phyloP scores from a whole-genome alignment of 768 basidiomycete species.

The Leucocoprinus leucothites region DNA sequence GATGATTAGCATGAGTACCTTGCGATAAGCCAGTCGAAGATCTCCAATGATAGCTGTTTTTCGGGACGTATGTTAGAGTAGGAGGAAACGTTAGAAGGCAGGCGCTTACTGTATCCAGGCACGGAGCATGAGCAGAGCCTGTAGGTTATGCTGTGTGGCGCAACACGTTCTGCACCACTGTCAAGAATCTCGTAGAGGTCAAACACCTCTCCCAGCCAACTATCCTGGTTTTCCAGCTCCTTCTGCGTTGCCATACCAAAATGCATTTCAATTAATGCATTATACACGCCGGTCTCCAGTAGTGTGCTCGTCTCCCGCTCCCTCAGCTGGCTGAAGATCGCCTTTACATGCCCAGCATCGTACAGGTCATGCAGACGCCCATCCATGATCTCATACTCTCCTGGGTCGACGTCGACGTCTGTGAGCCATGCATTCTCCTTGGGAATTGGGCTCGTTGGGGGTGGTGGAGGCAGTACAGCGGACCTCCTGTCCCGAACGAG shows the following conservation, averaged over 20 bases:
- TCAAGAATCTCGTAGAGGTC: slow-evolving; percentile 59
- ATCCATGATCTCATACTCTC: slow-evolving; percentile 79
- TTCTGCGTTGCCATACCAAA: slow-evolving; percentile 50
- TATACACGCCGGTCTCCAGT: slow-evolving; percentile 52
- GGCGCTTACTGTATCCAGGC: slow-evolving; percentile 37
- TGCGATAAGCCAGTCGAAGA: too few relatives aligned
- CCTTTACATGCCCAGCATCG: slow-evolving; percentile 74
- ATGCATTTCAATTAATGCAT: slow-evolving; percentile 66
- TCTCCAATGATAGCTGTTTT: too few relatives aligned
- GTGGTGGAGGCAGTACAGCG: too few relatives aligned
- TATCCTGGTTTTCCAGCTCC: slow-evolving; percentile 37
- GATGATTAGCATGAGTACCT: too few relatives aligned
- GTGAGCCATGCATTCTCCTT: slow-evolving; percentile 49
- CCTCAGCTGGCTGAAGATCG: slow-evolving; percentile 67
- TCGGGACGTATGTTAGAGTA: too few relatives aligned
- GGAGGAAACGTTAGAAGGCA: too few relatives aligned
- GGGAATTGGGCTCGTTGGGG: slow-evolving; percentile 28
- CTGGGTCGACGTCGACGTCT: slow-evolving; percentile 60
- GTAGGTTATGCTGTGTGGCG: slow-evolving; percentile 59
- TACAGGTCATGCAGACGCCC: too few relatives aligned
- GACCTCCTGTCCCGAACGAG: too few relatives aligned
- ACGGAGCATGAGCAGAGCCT: slow-evolving; percentile 71
- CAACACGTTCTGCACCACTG: slow-evolving; percentile 37
- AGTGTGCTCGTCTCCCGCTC: slow-evolving; percentile 24
- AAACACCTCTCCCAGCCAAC: slow-evolving; percentile 66